Base-by-base conservation (phyloP, 768 basidiomycete genomes). In the Kwoniella europaea region DNA sequence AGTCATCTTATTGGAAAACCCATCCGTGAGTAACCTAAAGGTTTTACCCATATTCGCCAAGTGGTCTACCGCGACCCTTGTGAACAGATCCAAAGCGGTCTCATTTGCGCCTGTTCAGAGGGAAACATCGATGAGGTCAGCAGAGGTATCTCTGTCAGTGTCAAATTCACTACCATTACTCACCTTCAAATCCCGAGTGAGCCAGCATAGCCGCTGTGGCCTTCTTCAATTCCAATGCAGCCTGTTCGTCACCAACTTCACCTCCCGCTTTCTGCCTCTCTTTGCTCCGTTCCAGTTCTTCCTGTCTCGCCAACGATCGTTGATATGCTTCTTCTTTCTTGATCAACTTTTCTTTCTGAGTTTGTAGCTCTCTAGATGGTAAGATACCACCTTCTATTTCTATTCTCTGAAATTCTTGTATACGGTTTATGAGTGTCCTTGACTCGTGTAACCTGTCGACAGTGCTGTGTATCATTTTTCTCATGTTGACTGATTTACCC, bases 141-240 rank as follows among this genome's bases (percentile, higher is more conserved):
- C 35, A 35, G 35, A 4, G 35, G 35, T 35, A 35, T 7, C 35
- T 35, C 35, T 35, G 35, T 35, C 35, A 35, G 6, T 35, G 35
- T 35, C 7, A 35, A 29, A 9, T 35, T 35, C 35, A 35, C 35
- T 35, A 6, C 22, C 42, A 24, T 52, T 56, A 84, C 89, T 67
- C 67, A 91, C 94, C 92, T 86, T 97, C 95, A 78, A 97, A 97
- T 2, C 94, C 94, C 59, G 88, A 87, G 85, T 97, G 95, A 75
- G 96, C 93, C 76, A 97, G 78, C 62, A 96, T 43, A 29, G 72
- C 74, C 29, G 81, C 82, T 10, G 78, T 67, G 7, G 77, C 75
- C 18, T 68, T 61, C 70, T 78, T 79, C 68, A 79, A 53, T 13
- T 62, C 63, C 59, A 79, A 67, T 1, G 61, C 72, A 44, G 80